A percentile compares a stretch with the other conserved stretches of the same genome.
Evolutionary conservation across 495 filamentous ascomycete species (phyloP).

Genomic region (Aspergillus incahuasiensis): DNA sequence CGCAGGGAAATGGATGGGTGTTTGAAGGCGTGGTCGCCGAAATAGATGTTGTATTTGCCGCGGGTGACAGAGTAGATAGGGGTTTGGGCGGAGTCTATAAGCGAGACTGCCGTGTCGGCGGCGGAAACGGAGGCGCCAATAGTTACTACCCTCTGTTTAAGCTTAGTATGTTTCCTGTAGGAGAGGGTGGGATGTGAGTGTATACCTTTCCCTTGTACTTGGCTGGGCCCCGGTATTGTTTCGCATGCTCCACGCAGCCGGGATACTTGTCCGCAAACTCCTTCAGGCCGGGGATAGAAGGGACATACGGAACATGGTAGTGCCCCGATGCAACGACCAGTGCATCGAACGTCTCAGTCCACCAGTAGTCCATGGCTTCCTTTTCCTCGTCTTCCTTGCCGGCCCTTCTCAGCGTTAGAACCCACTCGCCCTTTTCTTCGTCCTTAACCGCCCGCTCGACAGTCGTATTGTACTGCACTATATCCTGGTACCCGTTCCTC

Average conservation of each 20-base stretch:
- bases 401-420: slow-evolving; percentile 31
- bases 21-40: slow-evolving; percentile 47
- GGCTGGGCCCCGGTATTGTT: slow-evolving; percentile 36
- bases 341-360: slow-evolving; percentile 56
- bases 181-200: neutral
- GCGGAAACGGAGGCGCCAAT: slow-evolving; percentile 44
- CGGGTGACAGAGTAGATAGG: slow-evolving; percentile 39
- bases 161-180: slow-evolving; percentile 1
- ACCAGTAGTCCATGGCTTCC: slow-evolving; percentile 34
- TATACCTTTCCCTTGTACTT: slow-evolving; percentile 36
- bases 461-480: slow-evolving; percentile 40
- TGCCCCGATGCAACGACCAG: slow-evolving; percentile 79
- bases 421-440: slow-evolving; percentile 26
- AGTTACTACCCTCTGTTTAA: slow-evolving; percentile 33
- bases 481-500: slow-evolving; percentile 28
- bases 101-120: slow-evolving; percentile 35
- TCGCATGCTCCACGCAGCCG: slow-evolving; percentile 35
- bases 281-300: slow-evolving; percentile 46
- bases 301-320: slow-evolving; percentile 68
- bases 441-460: slow-evolving; percentile 38
- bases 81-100: slow-evolving; percentile 28
- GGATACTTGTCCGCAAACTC: slow-evolving; percentile 33
- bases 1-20: slow-evolving; percentile 44
- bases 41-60: slow-evolving; percentile 45
- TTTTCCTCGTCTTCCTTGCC: neutral